phyloP scores from a whole-genome alignment of 345 rosid genomes.

The Rhodamnia argentea region DNA sequence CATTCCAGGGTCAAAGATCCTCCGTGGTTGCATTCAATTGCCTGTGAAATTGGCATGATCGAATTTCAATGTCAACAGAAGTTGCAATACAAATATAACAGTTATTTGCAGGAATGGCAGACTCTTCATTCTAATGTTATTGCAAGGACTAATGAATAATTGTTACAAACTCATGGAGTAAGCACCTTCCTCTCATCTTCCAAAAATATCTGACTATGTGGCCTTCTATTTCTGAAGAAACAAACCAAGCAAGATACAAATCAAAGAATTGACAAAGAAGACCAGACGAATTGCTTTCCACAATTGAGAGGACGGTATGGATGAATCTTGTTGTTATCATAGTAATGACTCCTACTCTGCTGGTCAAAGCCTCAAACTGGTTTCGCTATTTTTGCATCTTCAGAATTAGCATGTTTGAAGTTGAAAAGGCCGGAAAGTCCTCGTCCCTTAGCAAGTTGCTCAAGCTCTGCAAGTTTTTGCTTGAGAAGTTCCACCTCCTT shows the following conservation, averaged over 20 bases:
- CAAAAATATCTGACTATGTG: not conserved
- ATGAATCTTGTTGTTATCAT: not conserved
- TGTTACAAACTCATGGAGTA: not conserved
- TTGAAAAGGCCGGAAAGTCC: constrained; percentile 59
- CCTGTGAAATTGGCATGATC: not conserved
- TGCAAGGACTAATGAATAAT: not conserved
- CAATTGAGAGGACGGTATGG: not conserved
- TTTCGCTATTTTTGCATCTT: constrained; percentile 17
- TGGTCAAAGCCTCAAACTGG: constrained; percentile 18
- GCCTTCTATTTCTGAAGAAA: not conserved
- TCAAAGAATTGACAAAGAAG: not conserved
- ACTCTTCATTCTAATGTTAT: not conserved
- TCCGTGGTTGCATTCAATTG: not conserved
- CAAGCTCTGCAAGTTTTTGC: constrained; percentile 55
- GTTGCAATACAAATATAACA: not conserved
- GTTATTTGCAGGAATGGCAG: not conserved
- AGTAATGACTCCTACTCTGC: not conserved
- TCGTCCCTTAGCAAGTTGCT: constrained; percentile 52
- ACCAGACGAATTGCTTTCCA: not conserved
- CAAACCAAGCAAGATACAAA: not conserved
- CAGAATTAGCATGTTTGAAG: constrained; percentile 24
- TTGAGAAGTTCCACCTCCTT: constrained; percentile 48
- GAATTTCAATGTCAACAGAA: not conserved
- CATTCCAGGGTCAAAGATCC: not conserved
- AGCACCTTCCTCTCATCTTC: not conserved